Evolutionary conservation across 768 basidiomycete genomes (phyloP), one percentile per base, ranked within the genome.

Genomic region (Inosperma sp.): DNA sequence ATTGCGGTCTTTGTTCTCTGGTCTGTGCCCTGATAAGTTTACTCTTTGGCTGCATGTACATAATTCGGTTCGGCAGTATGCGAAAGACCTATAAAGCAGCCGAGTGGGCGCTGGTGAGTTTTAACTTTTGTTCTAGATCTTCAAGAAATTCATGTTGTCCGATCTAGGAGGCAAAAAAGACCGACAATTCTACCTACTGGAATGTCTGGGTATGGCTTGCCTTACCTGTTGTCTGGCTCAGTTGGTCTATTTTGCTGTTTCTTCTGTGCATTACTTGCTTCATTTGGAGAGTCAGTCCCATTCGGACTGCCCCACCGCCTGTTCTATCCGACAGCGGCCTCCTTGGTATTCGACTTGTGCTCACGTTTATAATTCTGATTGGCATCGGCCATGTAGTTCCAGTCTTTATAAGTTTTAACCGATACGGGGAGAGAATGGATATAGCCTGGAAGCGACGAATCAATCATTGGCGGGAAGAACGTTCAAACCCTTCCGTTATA

Each of bases 141-240:
- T 16, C 14, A 39, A n/a, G n/a, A n/a, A n/a, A n/a, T 21, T 48
- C 31, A 7, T 23, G 3, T 35, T 23, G 14, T 12, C 14, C 19
- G 27, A 21, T 34, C 22, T 16, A 83, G 80, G 82, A 84, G 58
- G 76, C 81, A 3, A 73, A 76, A 39, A 66, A 59, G 30, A 49
- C 54, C 1, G 56, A 56, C 16, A 56, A 62, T 1, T 34, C 47
- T 7, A 59, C 63, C 23, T 67, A 62, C 56, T 71, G 83, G 83
- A 85, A 85, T 52, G 78, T 86, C 13, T 85, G 84, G 83, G 78
- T 86, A 0, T 53, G 85, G 14, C 70, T 86, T 23, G 79, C 83
- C 0, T 74, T 82, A 70, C 84, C 84, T 1, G 79, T 75, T 0
- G 59, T 81, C 12, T 86, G 82, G 80, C 74, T 84, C 8, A 8